These are phyloP conservation scores for Globisporangium camurandrum DNA, from an alignment of 352 stramenopile genomes.

Conservation along the genomic window DNA sequence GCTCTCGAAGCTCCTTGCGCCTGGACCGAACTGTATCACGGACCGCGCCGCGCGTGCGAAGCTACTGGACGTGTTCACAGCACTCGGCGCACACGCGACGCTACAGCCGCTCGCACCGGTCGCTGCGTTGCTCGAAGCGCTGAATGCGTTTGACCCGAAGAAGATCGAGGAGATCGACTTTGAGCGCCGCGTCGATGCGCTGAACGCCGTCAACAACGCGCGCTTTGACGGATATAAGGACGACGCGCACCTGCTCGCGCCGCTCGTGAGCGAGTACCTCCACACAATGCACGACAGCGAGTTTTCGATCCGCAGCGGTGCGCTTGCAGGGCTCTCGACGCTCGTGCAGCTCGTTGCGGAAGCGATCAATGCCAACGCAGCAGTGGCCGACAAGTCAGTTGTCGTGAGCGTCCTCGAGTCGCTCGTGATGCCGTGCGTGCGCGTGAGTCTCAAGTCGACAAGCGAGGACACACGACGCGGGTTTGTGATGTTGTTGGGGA, in stretches of 20 bases:
- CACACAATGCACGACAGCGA: conserved; percentile 79
- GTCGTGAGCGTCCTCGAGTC: conserved; percentile 79
- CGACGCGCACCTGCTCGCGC: conserved; percentile 65
- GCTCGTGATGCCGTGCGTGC: conserved; percentile 84
- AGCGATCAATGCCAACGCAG: conserved; percentile 13
- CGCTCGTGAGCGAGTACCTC: conserved; percentile 68
- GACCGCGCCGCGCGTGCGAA: conserved; percentile 51
- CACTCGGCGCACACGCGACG: conserved; percentile 37
- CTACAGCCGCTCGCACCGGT: conserved; percentile 31
- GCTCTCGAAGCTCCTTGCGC: conserved; percentile 69
- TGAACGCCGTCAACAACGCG: conserved; percentile 58
- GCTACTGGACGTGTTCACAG: conserved; percentile 63
- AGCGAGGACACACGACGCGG: conserved; percentile 74
- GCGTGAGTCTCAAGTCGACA: conserved; percentile 68
- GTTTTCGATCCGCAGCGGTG: conserved; percentile 75
- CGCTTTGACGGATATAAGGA: conserved; percentile 53
- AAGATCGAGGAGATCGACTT: conserved; percentile 82
- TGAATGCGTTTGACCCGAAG: conserved; percentile 78
- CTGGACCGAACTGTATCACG: conserved; percentile 63
- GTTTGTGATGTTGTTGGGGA: conserved; percentile 81
- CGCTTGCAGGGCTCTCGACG: conserved; percentile 46
- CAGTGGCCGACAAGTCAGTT: conserved; percentile 24
- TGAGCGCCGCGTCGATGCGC: conserved; percentile 64
- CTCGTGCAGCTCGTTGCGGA: conserved; percentile 41
- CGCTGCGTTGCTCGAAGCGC: conserved; percentile 31